Evolutionary conservation across 768 basidiomycete species (phyloP), one percentile per base, ranked within the genome.

Genomic region (Cyclocybe aegerita): DNA sequence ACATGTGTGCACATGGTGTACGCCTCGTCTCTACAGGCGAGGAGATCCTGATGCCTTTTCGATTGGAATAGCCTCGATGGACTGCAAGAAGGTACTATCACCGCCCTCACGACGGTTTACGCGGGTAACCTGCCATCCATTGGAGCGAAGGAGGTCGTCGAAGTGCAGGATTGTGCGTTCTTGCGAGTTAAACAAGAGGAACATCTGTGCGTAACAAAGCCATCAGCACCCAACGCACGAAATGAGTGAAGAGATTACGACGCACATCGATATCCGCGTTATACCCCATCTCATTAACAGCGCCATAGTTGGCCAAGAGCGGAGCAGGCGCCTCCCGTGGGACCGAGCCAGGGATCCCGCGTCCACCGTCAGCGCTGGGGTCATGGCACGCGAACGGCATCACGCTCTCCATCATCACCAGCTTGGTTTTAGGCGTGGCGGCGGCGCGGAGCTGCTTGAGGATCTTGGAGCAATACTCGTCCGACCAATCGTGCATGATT

Each of bases 401-500:
- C 17, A 78, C 57, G 43, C 61, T 66, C 33, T 80, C 79, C 15
- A 76, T 60, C 6, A 79, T 38, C 29, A 81, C 39, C 11, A 80
- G 64, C 23, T 60, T 71, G 9, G 76, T 78, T 1, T 59, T 39
- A 0, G 69, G 57, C 0, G 41, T 48, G 0, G 77, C 74, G 0
- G 70, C 75, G 2, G 51, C 62, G 37, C 72, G 63, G 9, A 79
- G 62, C 2, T 69, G 60, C 4, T 51, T 49, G 10, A 80, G 61
- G 52, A 79, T 73, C 38, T 67, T 69, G 39, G 60, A 43, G 15
- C 60, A 61, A 50, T 67, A 67, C 38, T 58, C 63, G 54, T 85
- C 80, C 0, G 83, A 75, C 84, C 85, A 86, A 57, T 87, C 82
- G 54, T 86, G 85, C 39, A 83, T 69, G 40, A 86, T 75, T 9